Base-by-base conservation (phyloP, 805 yeast genomes). In the Metschnikowia lochheadii region DNA sequence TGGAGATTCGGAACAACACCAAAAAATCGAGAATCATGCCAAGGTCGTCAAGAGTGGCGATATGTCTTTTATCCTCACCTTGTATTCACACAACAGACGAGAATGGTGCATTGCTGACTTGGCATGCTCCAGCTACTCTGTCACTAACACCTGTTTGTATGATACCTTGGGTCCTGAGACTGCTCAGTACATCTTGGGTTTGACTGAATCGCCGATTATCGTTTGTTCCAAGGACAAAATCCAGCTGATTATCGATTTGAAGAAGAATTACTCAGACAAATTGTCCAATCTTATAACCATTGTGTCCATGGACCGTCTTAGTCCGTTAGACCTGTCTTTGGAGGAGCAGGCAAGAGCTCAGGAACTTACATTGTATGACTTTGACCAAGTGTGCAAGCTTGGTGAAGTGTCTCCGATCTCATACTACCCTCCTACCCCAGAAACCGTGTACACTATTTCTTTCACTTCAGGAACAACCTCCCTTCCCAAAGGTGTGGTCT, bases 401-500 rank as follows among this genome's bases (percentile, higher is more conserved):
- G 66, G 85, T 35, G 50, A 81, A 79, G 46, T 60, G 56, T 53
- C 63, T 46, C 56, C 62, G 3, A 52, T 78, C 18, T 49, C 50
- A 1, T 60, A 58, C 45, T 57, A 65, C 15, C 62, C 65, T 21
- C 75, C 76, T 8, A 57, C 56, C 42, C 61, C 67, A 18, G 69
- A 71, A 11, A 56, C 75, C 11, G 53, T 66, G 21, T 72, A 65
- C 56, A 73, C 78, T 20, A 71, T 75, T 31, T 70, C 75, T 18
- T 75, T 76, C 51, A 70, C 78, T 42, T 85, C 87, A 6, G 77
- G 80, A 39, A 83, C 89, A 20, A 82, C 87, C n/a, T 79, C 83
- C 40, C 59, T 66, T 49, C 89, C 92, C 54, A 87, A 87, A 70
- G 92, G 92, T 59, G 92, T 84, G 23, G 80, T 82, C 31, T 69